A percentile compares a stretch with the other conserved stretches of the same genome.
These are phyloP conservation scores for Coelastrella sp. DNA, from an alignment of 139 green algal genomes.

Conservation along the genomic window DNA sequence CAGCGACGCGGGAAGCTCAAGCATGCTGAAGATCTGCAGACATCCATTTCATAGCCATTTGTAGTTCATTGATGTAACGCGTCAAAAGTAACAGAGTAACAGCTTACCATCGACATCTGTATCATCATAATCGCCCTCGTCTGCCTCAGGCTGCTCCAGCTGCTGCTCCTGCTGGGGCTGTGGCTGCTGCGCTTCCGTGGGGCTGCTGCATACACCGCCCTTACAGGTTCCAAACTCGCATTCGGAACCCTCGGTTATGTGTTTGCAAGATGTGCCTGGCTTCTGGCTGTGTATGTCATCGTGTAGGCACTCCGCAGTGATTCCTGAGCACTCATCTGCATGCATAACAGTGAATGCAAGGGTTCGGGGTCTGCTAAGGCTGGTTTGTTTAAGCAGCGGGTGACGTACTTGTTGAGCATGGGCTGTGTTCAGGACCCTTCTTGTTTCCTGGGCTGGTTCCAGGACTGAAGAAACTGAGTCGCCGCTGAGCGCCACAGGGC, in stretches of 20 bases:
- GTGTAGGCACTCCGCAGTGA: constrained; percentile 13
- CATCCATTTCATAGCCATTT: too few relatives aligned
- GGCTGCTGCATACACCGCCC: background rate
- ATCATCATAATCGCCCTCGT: background rate
- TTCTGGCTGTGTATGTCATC: background rate
- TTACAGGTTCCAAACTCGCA: background rate
- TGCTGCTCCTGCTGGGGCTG: background rate
- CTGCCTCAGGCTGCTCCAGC: background rate
- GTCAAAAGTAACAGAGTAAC: background rate
- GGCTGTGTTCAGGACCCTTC: too few relatives aligned
- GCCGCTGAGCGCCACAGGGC: too few relatives aligned
- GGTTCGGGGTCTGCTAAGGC: too few relatives aligned
- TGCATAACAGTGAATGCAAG: background rate
- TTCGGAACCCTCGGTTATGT: background rate
- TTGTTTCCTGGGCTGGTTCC: too few relatives aligned
- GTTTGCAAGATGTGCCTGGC: background rate
- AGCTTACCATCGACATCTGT: background rate
- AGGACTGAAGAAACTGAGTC: too few relatives aligned
- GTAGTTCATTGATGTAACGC: background rate
- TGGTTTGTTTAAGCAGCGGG: too few relatives aligned
- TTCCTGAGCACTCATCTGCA: constrained; percentile 44
- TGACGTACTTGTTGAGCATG: too few relatives aligned
- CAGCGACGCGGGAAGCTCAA: too few relatives aligned
- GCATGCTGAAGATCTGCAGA: too few relatives aligned
- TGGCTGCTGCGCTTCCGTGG: background rate